Evolutionary conservation across 768 basidiomycete species (phyloP).

Genomic region (Tylopilus plumbeoviolaceoides): DNA sequence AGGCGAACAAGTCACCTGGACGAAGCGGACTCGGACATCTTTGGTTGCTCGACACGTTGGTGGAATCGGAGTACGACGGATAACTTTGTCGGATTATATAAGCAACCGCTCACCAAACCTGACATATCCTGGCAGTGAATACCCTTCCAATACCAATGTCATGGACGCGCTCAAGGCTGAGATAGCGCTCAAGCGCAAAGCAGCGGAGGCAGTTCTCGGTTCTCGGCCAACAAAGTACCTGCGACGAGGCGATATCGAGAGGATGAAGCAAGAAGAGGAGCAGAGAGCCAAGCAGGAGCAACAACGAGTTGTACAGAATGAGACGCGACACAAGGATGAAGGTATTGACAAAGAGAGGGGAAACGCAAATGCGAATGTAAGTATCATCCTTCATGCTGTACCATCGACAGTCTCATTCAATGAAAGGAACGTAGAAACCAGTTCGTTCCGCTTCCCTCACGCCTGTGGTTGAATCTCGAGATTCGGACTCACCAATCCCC

Average conservation of each 20-base stretch:
- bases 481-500: conserved; percentile 37
- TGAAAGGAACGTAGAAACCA: conserved; percentile 44
- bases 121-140: too few relatives aligned
- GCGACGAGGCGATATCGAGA: conserved; percentile 87
- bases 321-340: conserved; percentile 17
- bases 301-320: conserved; percentile 33
- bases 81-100: too few relatives aligned
- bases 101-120: too few relatives aligned
- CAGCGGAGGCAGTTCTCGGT: conserved; percentile 44
- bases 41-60: too few relatives aligned
- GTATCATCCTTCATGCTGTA: conserved; percentile 18
- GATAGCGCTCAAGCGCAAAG: conserved; percentile 84
- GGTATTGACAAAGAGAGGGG: conserved; percentile 18
- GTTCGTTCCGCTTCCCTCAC: conserved; percentile 41
- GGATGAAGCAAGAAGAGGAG: conserved; percentile 47
- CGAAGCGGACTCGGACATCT: too few relatives aligned
- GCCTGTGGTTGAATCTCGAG: conserved; percentile 30
- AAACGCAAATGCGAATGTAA: conserved; percentile 41
- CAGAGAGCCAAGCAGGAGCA: conserved; percentile 29
- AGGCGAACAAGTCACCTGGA: too few relatives aligned
- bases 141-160: conserved; percentile 1
- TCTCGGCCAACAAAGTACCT: conserved; percentile 80
- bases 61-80: too few relatives aligned
- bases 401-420: conserved; percentile 29
- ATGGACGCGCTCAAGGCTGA: conserved; percentile 94